Base-by-base conservation (phyloP, 371 early-diverging fungal genomes). In the Rhizomucor miehei region DNA sequence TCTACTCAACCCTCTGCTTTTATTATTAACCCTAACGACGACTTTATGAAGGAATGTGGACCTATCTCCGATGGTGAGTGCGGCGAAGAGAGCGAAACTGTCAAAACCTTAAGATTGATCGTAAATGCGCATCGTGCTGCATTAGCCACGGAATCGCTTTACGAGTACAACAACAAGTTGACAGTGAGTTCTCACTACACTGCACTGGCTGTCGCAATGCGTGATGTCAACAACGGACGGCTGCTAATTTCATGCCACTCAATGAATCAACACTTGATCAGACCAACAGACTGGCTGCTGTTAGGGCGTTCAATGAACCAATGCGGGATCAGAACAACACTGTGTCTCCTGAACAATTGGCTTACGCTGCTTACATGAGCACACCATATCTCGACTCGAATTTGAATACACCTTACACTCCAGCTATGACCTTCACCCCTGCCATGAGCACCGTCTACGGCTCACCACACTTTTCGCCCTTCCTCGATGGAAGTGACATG, bases 351-450 rank as follows among this genome's bases (percentile, higher is more conserved):
- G n/a, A n/a, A n/a, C n/a, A n/a, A n/a, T n/a, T n/a, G n/a, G n/a
- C n/a, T n/a, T n/a, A n/a, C n/a, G n/a, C n/a, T n/a, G n/a, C n/a
- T n/a, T n/a, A n/a, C 44, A 69, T 69, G 60, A 59, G 50, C 38
- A 69, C 73, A 21, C 73, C 73, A 34, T 69, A 60, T 54, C 48
- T 68, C 19, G 72, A 67, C 51, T 25, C 59, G 37, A 56, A 56
- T 35, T 49, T 63, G 44, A 54, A 59, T 20, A 73, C 69, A 48
- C 72, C 72, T 35, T 67, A 60, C 34, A 71, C 72, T 19, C 72
- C 72, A 39, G 62, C 67, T 19, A 53, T 63, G 16, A 40, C 62
- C 11, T 65, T 73, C 17, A 73, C 73, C 6, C 73, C 73, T 16
- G 57, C 59, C 25, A 10, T 65, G n/a, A 45, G 44, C 39, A 56